Conservation (phyloP, 2,329 filamentous ascomycete species). For the Aureobasidium namibiae region DNA sequence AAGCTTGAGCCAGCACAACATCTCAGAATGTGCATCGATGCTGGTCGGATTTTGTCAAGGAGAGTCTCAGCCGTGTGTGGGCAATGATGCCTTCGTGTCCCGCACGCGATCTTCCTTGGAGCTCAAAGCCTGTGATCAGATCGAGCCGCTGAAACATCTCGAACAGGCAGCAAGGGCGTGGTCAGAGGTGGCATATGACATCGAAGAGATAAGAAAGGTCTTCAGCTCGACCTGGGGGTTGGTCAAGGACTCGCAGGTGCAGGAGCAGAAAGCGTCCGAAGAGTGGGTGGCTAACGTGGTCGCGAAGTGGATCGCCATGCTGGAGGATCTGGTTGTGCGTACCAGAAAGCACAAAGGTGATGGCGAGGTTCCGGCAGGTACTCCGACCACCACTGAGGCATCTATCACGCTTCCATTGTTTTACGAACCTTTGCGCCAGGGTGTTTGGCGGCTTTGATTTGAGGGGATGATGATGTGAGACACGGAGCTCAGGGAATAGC, state of each 20-base stretch:
- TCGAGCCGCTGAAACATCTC: background rate
- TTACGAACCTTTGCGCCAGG: too few species aligned
- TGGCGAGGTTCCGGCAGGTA: too few species aligned
- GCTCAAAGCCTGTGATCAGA: background rate
- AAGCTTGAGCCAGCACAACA: background rate
- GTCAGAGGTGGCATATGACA: background rate
- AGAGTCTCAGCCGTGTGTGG: background rate
- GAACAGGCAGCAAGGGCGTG: background rate
- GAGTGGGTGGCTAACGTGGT: background rate
- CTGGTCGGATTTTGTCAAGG: background rate
- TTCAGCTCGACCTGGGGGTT: background rate
- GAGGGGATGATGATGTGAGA: too few species aligned
- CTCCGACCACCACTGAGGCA: too few species aligned
- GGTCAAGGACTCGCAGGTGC: background rate
- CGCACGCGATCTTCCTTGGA: background rate
- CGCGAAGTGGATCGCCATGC: background rate
- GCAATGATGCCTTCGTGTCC: background rate
- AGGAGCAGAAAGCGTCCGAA: background rate
- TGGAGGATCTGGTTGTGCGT: background rate
- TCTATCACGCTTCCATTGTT: too few species aligned
- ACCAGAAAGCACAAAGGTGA: too few species aligned
- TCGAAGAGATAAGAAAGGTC: background rate
- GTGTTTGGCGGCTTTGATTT: too few species aligned
- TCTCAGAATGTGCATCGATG: background rate
- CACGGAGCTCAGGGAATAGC: too few species aligned